phyloP scores from a whole-genome alignment of 2,329 filamentous ascomycete species.

The Fusarium mundagurra region DNA sequence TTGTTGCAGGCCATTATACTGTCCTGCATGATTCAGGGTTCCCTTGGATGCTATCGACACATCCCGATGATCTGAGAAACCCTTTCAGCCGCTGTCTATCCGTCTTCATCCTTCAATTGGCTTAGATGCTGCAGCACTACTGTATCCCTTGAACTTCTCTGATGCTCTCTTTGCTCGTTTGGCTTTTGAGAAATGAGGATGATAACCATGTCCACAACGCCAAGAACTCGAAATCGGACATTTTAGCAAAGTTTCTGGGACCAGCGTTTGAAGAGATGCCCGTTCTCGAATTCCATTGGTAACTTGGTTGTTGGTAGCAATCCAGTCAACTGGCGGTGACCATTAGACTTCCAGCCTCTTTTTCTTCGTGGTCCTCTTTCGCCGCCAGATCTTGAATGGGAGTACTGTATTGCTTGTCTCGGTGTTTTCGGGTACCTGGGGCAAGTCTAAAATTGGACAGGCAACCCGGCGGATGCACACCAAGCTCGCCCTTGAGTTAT shows the following conservation, averaged over 20 bases:
- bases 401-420: not conserved
- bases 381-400: not conserved
- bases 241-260: slow-evolving; percentile 5
- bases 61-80: slow-evolving; percentile 21
- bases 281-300: slow-evolving; percentile 12
- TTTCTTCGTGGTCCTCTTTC: slow-evolving; percentile 8
- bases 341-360: slow-evolving; percentile 33
- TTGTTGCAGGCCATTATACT: slow-evolving; percentile 2
- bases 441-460: not conserved
- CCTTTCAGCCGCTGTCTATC: not conserved
- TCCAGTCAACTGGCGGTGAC: slow-evolving; percentile 12
- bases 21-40: slow-evolving; percentile 20
- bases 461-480: not conserved
- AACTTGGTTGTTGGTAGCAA: slow-evolving; percentile 13
- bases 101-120: slow-evolving; percentile 6
- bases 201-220: not conserved
- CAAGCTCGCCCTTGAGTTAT: slow-evolving; percentile 15
- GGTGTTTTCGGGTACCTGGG: not conserved
- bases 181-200: not conserved
- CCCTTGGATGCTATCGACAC: slow-evolving; percentile 8
- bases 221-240: slow-evolving; percentile 3
- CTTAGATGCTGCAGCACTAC: not conserved
- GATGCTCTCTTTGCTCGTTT: not conserved
- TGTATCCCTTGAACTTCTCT: not conserved
- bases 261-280: slow-evolving; percentile 2